Conservation (phyloP, 371 early-diverging fungal species). For the Mucor lusitanicus region DNA sequence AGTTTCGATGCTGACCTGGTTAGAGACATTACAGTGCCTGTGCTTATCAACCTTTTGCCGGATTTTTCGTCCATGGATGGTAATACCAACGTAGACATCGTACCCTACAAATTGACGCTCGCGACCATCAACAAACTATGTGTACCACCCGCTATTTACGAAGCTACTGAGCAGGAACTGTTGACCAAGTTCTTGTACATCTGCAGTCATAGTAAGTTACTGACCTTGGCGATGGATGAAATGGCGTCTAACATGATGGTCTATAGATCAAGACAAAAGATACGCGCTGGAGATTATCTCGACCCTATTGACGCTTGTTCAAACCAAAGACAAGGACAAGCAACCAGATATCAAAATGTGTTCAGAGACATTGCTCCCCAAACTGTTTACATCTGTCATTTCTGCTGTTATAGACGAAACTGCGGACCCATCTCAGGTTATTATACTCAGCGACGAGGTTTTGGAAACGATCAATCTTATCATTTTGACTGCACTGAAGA, state of each 20-base stretch:
- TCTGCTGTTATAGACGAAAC: background rate
- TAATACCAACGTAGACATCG: constrained; percentile 1
- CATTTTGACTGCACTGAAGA: constrained; percentile 1
- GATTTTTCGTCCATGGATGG: constrained; percentile 8
- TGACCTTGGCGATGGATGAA: background rate
- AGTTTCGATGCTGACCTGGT: constrained; percentile 21
- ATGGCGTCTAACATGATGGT: background rate
- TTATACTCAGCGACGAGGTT: constrained; percentile 7
- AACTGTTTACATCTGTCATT: background rate
- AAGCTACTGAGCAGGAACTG: constrained; percentile 24
- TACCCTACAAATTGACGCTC: constrained; percentile 21
- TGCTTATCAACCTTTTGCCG: constrained; percentile 24
- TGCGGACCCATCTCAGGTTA: background rate
- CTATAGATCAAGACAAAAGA: constrained; percentile 23
- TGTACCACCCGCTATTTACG: constrained; percentile 23
- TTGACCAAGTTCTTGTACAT: constrained; percentile 31
- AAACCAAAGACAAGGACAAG: constrained; percentile 36
- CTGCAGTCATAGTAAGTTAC: constrained; percentile 31
- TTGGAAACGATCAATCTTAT: constrained; percentile 4
- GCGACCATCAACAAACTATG: constrained; percentile 27
- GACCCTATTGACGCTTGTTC: constrained; percentile 44
- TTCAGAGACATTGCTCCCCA: background rate
- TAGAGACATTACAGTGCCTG: constrained; percentile 32
- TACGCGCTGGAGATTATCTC: constrained; percentile 50
- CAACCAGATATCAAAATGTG: constrained; percentile 41